Evolutionary conservation across 2,329 filamentous ascomycete species (phyloP), one percentile per base, ranked within the genome.

Genomic region (Fusarium sp.): DNA sequence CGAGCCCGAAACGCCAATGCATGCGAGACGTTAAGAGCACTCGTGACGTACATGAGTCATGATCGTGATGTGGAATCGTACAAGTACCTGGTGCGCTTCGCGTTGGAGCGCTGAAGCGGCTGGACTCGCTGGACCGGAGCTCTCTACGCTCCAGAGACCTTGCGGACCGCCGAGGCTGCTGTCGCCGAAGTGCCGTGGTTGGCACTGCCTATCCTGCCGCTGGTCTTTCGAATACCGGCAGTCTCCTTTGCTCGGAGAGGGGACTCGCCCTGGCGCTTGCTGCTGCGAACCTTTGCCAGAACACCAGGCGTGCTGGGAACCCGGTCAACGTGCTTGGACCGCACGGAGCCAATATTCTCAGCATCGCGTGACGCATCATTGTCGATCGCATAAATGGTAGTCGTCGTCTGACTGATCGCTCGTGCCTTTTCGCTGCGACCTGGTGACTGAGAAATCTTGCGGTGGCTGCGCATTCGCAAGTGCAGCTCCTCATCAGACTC

Each of bases 401-500:
- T 90, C 11, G 90, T 88, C 4, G 88, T 91, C 74, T 92, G 90
- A 74, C 90, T 93, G 53, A 90, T 84, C 1, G 92, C 90, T 43
- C 91, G 83, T 50, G 81, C 77, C 77, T 87, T 89, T 53, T 87
- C 85, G 45, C 74, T 82, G 68, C 80, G 82, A 55, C 79, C 84
- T 31, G 83, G 90, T 50, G 84, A 89, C 64, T 84, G 85, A 17
- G 84, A 89, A 35, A 78, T 79, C 78, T 88, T 91, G 68, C 83
- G 88, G 70, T 81, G 86, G 54, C 86, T 85, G 63, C 84, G 84
- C 82, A 92, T 87, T 45, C 92, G 89, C 41, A 96, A 78, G 70
- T 93, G 89, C 69, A 86, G 85, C 73, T 97, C 92, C 71, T 96
- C 92, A 58, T 97, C 93, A 17, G 89, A 90, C 72, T 95, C 91